Evolutionary conservation across 2,329 filamentous ascomycete species (phyloP), one percentile per base, ranked within the genome.

Genomic region (Mollisia scopiformis): DNA sequence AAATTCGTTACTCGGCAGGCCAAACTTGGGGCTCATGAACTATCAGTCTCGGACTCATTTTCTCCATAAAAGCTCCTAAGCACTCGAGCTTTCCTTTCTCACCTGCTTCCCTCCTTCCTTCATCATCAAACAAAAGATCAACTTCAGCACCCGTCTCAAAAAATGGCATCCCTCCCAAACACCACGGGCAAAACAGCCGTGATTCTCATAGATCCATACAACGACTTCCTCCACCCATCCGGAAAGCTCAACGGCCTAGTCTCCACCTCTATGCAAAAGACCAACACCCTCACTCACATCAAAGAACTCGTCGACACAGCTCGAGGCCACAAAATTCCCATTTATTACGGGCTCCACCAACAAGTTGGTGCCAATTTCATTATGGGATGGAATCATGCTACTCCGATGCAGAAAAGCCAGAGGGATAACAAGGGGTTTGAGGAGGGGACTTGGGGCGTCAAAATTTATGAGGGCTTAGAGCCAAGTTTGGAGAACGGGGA

Each of bases 261-360:
- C 10, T 59, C 69, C 10, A 67, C 68, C 39, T 68, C 68, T 27
- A 63, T 73, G 46, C 68, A 69, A 23, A 66, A 69, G n/a, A 73
- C 66, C 8, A 59, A 70, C 23, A 68, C 70, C 28, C 58, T 74
- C 28, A 54, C 55, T 1, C 68, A 74, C 55, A 62, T 74, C 1
- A 62, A 68, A 25, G 59, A 66, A 6, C 57, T 74, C 4, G 64
- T 74, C 13, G 35, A 52, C 5, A 64, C 62, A 2, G 73, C 72
- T 2, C 64, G 68, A 25, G 53, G 53, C 1, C 56, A 61, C 19
- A 66, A 66, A 6, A 72, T 76, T 16, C 72, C 74, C 0, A 69
- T 75, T 58, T 76, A 69, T 61, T 76, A 76, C 37, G 70, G 69
- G n/a, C 63, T 76, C 13, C 74, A 76, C 51, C 73, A 75, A 59